Evolutionary conservation across 1,284 basidiomycete genomes (phyloP).

Genomic region (Limonomyces culmigenus): DNA sequence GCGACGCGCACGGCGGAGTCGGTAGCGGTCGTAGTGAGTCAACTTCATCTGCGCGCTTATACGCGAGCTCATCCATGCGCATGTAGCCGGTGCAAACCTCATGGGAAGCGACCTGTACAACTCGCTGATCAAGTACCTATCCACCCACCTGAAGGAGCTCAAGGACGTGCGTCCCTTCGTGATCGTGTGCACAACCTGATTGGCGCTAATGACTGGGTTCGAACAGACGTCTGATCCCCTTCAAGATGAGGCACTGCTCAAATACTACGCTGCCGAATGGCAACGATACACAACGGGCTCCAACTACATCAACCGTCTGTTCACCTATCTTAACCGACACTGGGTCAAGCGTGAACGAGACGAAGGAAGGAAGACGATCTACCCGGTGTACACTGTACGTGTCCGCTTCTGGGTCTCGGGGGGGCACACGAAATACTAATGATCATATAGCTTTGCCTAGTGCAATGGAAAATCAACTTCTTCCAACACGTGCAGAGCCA

Average conservation of each 20-base stretch:
- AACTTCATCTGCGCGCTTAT: conserved; percentile 5
- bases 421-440: conserved; percentile 2
- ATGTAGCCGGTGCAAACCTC: conserved; percentile 74
- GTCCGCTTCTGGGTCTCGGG: conserved; percentile 1
- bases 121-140: conserved; percentile 76
- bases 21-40: conserved; percentile 44
- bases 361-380: conserved; percentile 91
- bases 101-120: conserved; percentile 93
- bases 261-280: conserved; percentile 90
- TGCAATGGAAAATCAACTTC: conserved; percentile 90
- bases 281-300: conserved; percentile 93
- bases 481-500: conserved; percentile 79
- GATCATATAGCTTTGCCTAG: conserved; percentile 63
- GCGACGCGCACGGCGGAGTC: conserved; percentile 28
- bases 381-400: conserved; percentile 89
- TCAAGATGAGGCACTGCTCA: conserved; percentile 76
- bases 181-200: conserved; percentile 5
- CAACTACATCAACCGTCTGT: conserved; percentile 89
- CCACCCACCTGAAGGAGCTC: conserved; percentile 56
- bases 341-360: conserved; percentile 99
- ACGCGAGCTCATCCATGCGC: conserved; percentile 7
- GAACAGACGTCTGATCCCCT: conserved; percentile 61
- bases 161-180: conserved; percentile 27
- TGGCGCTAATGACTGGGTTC: neutral
- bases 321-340: conserved; percentile 95